A percentile compares a stretch with the other conserved stretches of the same genome.
These are phyloP conservation scores for Nigrospora osmanthi DNA, from an alignment of 2,329 filamentous ascomycete species.

Conservation along the genomic window DNA sequence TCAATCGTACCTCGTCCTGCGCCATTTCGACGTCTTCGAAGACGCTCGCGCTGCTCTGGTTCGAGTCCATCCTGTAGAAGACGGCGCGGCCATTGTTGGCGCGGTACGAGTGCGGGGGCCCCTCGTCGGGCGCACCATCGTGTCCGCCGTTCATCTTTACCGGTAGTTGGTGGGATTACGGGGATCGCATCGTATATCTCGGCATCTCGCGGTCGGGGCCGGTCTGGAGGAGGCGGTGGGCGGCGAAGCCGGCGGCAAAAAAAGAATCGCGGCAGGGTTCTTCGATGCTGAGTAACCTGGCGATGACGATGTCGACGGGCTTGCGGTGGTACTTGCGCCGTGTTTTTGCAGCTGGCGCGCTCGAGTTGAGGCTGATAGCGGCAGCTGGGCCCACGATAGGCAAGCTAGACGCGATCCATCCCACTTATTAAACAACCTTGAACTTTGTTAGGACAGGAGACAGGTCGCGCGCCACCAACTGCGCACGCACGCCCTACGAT, in stretches of 20 bases:
- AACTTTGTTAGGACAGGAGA: no score
- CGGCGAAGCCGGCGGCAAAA: no score
- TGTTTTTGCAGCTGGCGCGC: no score
- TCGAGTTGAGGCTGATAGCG: no score
- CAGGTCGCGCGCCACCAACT: no score
- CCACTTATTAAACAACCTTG: no score
- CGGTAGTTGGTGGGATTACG: not conserved
- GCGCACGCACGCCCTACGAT: no score
- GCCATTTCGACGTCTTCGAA: constrained; percentile 98
- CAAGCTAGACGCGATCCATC: no score
- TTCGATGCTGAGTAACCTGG: not conserved
- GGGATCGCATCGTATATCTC: not conserved
- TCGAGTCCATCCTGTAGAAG: constrained; percentile 60
- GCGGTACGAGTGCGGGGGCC: not conserved
- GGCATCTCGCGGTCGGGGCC: no score
- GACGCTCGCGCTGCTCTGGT: constrained; percentile 70
- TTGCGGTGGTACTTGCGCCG: not conserved
- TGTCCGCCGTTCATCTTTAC: not conserved
- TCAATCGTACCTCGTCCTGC: constrained; percentile 68
- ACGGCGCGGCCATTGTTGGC: constrained; percentile 7
- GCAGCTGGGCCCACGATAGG: no score
- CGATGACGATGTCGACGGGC: not conserved
- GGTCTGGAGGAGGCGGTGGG: no score
- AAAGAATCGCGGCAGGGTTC: no score
- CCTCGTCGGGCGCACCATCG: not conserved